These are phyloP conservation scores for Colletotrichum cordylinicola DNA, from an alignment of 2,329 filamentous ascomycete genomes.

Conservation along the genomic window DNA sequence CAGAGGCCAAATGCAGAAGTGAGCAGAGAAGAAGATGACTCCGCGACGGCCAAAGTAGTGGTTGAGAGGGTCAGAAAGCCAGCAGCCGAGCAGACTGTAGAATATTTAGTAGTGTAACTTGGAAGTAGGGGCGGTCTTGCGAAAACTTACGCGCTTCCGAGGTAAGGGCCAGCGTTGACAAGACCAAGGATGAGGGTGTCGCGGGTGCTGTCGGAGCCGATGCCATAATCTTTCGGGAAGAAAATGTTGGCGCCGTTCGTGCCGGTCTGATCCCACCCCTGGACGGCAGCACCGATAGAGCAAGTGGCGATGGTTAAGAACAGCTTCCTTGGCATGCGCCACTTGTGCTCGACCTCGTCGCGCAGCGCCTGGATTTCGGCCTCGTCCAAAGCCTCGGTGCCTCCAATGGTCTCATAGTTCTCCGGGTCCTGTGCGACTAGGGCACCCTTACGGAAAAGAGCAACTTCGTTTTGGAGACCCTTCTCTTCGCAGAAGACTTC, in stretches of 20 bases:
- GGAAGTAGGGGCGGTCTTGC: background rate
- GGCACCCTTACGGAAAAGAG: conserved; percentile 70
- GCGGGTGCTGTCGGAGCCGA: conserved; percentile 33
- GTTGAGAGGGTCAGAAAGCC: conserved; percentile 71
- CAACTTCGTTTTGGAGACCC: conserved; percentile 62
- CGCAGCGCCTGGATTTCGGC: conserved; percentile 64
- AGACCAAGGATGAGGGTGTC: conserved; percentile 64
- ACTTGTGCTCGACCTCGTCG: conserved; percentile 71
- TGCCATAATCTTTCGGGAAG: conserved; percentile 55
- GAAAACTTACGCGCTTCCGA: conserved; percentile 44
- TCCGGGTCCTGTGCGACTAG: conserved; percentile 75
- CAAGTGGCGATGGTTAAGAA: conserved; percentile 72
- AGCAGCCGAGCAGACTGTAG: conserved; percentile 58
- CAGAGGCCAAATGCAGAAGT: conserved; percentile 63
- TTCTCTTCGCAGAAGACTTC: conserved; percentile 67
- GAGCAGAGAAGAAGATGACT: conserved; percentile 70
- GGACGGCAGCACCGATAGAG: conserved; percentile 73
- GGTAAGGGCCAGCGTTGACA: conserved; percentile 63
- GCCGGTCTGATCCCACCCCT: conserved; percentile 73
- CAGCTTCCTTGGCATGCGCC: conserved; percentile 66
- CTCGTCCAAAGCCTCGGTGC: conserved; percentile 62
- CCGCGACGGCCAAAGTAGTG: conserved; percentile 69
- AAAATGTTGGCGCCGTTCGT: conserved; percentile 68
- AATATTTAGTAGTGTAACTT: conserved; percentile 4
- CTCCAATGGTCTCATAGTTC: conserved; percentile 63